Base-by-base conservation (phyloP, 306 rosid genomes). In the Coriaria nepalensis region DNA sequence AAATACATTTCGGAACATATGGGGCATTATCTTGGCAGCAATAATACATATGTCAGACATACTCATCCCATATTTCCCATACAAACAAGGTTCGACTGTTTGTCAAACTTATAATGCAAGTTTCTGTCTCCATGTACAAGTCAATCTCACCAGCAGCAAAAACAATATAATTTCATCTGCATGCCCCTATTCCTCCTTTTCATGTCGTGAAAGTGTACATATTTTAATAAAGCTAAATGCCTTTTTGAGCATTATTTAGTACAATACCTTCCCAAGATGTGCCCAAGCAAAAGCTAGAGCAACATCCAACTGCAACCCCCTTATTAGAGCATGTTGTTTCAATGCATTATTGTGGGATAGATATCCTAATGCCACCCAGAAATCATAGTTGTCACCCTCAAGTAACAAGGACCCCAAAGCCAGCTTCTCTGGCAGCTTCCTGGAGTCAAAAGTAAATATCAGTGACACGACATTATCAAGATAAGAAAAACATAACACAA, bases 271-370 rank as follows among this genome's bases (percentile, higher is more conserved):
- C 66, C 96, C 96, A 49, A 88, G 83, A 72, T 76, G 78, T 56
- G 86, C 88, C 96, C 95, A 88, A 29, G 80, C 93, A 67, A 68
- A 64, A 74, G 95, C 95, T 49, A 76, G 62, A 63, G 96, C 83
- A 40, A 60, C 82, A 60, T 88, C 80, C 73, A 83, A 68, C 55
- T 88, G 96, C 63, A 88, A 73, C 43, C 81, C 93, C 67, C 93
- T 72, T 49, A 88, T 74, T 49, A 83, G 48, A 56, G 96, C 88
- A 70, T 88, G 93, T 71, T 88, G 95, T 66, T 78, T 83, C 55
- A 88, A 65, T 37, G 86, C 77, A 54, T 43, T 67, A 60, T 78
- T 71, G 69, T 64, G 43, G 47, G 93, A 68, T 52, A 83, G 64
- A 54, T 72, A 78, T 63, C 93, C 96, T 74, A 88, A 70, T 50